A percentile compares a stretch with the other conserved stretches of the same genome.
Conservation (phyloP, 2,329 filamentous ascomycete genomes). For the Neonectria magnoliae region DNA sequence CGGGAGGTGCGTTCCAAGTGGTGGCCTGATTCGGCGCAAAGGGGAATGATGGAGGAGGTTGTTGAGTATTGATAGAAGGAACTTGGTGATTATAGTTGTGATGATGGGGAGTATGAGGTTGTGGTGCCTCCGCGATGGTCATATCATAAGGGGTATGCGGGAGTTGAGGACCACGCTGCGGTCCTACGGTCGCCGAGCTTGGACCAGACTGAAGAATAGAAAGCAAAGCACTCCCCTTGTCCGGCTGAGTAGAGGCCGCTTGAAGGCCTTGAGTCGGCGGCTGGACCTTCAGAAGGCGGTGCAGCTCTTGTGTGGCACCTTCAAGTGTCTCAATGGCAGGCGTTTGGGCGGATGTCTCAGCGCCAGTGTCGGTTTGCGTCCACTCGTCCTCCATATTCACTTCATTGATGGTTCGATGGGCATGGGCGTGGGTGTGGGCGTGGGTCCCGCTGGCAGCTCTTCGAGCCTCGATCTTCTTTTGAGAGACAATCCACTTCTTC, state of each 20-base stretch:
- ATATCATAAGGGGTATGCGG: conserved; percentile 67
- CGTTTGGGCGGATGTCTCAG: conserved; percentile 44
- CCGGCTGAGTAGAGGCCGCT: conserved; percentile 43
- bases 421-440: conserved; percentile 54
- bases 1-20: conserved; percentile 28
- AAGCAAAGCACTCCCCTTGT: conserved; percentile 63
- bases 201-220: conserved; percentile 59
- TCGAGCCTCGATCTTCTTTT: conserved; percentile 76
- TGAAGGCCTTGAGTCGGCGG: conserved; percentile 62
- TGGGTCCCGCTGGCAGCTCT: conserved; percentile 54
- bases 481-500: conserved; percentile 89
- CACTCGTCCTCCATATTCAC: conserved; percentile 72
- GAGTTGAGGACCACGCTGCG: conserved; percentile 39
- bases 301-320: conserved; percentile 62
- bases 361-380: conserved; percentile 50
- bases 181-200: conserved; percentile 19
- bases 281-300: conserved; percentile 65
- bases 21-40: conserved; percentile 34
- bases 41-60: conserved; percentile 47
- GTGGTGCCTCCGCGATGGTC: conserved; percentile 57
- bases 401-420: conserved; percentile 61
- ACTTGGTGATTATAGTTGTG: conserved; percentile 60
- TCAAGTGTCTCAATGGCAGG: conserved; percentile 59
- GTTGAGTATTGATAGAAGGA: conserved; percentile 39
- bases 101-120: conserved; percentile 68